These are phyloP conservation scores for Curvularia hawaiiensis DNA, from an alignment of 2,329 filamentous ascomycete species.

Conservation along the genomic window DNA sequence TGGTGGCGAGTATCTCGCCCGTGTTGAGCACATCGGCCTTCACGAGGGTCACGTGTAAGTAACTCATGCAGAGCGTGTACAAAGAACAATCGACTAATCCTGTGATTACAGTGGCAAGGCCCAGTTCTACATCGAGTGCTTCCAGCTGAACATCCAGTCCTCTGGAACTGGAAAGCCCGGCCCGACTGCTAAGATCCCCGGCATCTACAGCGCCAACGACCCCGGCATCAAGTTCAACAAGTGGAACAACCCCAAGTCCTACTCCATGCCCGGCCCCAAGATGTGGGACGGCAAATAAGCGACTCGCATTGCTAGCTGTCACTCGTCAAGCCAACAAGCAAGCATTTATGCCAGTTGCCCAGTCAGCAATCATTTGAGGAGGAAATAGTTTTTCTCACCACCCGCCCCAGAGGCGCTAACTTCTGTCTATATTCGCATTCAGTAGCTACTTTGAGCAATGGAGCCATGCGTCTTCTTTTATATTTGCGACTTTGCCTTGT, in stretches of 20 bases:
- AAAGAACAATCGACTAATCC: background rate
- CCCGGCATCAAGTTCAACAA: conserved; percentile 57
- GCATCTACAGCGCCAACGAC: conserved; percentile 55
- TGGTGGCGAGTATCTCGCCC: conserved; percentile 48
- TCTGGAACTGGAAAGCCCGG: conserved; percentile 48
- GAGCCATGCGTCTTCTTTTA: background rate
- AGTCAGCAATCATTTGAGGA: conserved; percentile 1
- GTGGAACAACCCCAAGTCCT: conserved; percentile 42
- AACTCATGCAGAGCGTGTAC: background rate
- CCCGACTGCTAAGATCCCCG: conserved; percentile 55
- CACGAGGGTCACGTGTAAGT: conserved; percentile 36
- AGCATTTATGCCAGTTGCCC: background rate
- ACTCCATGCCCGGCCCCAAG: conserved; percentile 39
- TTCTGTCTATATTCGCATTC: conserved; percentile 5
- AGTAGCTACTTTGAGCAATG: conserved; percentile 2
- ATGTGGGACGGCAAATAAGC: conserved; percentile 28
- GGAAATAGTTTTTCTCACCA: conserved; percentile 3
- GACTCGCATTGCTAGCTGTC: background rate
- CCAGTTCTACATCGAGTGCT: conserved; percentile 43
- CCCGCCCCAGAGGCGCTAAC: conserved; percentile 9
- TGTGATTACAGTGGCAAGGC: background rate
- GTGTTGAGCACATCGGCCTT: conserved; percentile 44
- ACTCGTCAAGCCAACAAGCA: conserved; percentile 1
- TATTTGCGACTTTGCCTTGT: too few species aligned
- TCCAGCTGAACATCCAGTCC: conserved; percentile 56